Evolutionary conservation across 2,329 filamentous ascomycete genomes (phyloP), one percentile per base, ranked within the genome.

Genomic region (Sarocladiaceae sp.): DNA sequence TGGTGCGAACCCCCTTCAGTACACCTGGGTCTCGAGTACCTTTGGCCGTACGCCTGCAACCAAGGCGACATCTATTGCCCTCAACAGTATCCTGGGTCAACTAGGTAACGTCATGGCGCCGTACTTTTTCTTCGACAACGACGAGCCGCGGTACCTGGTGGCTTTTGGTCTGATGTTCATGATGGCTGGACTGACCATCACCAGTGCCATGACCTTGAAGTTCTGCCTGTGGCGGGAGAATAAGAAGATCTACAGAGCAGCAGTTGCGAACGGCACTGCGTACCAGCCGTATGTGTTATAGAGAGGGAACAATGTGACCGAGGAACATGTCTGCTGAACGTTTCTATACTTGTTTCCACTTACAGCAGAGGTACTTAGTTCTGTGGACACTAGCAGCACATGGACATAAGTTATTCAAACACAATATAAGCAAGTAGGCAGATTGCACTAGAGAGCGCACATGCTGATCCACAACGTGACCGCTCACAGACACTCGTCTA

Each of bases 1-100:
- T 37, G 55, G 52, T 2, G 56, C 53, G 20, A 54, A 55, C 47
- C 55, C 55, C 17, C 55, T 62, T 11, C 61, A 57, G 15, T 60
- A 62, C 36, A 58, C 60, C 7, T 63, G 60, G 60, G 60, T 61
- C 58, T 59, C 60, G 13, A 63, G 60, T 52, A 62, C 60, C 29
- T 56, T 54, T 2, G 58, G 60, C 2, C 56, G 60, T 2, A 59
- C 61, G 7, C 57, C 54, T 44, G 60, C 60, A 52, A 62, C 61
- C 48, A 56, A 60, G 4, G 60, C 59, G 4, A 60, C 62, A 15
- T 51, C 51, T 5, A 40, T 62, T 18, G 61, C 61, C 2, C 56
- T 60, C 55, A 60, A 60, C 56, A 63, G 62, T 53, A 55, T 60
- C 1, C 51, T 62, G 22, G 60, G 60, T 15, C 62, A 63, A 25